A percentile compares a stretch with the other conserved stretches of the same genome.
These are phyloP conservation scores for Cladosporium halotolerans DNA, from an alignment of 2,329 filamentous ascomycete species.

Conservation along the genomic window DNA sequence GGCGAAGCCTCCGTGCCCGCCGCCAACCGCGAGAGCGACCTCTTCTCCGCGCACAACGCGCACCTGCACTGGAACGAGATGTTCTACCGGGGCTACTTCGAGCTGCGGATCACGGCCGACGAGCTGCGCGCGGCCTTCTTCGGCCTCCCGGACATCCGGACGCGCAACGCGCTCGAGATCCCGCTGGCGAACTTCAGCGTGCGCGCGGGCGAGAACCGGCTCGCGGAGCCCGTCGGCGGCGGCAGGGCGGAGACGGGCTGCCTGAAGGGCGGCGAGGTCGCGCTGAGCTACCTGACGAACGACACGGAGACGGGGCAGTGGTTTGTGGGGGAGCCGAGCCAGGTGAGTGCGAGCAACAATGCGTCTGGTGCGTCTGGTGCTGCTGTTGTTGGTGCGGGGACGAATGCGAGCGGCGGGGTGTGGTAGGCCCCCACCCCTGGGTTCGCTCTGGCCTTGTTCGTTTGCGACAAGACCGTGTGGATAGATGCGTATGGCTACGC, in stretches of 20 bases:
- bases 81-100: slow-evolving; percentile 67
- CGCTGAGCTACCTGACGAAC: slow-evolving; percentile 20
- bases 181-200: slow-evolving; percentile 64
- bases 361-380: no score
- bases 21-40: slow-evolving; percentile 3
- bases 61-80: slow-evolving; percentile 64
- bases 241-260: slow-evolving; percentile 49
- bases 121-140: slow-evolving; percentile 58
- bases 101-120: slow-evolving; percentile 52
- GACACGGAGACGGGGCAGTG: slow-evolving; percentile 20
- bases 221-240: slow-evolving; percentile 44
- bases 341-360: neutral
- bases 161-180: slow-evolving; percentile 56
- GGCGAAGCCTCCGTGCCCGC: slow-evolving; percentile 44
- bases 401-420: no score
- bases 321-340: slow-evolving; percentile 10
- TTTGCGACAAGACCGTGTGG: neutral
- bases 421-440: no score
- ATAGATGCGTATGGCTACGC: no score
- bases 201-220: slow-evolving; percentile 50
- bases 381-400: no score
- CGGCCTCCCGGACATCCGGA: slow-evolving; percentile 53
- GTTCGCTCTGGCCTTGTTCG: no score
- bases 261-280: slow-evolving; percentile 38
- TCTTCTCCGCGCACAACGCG: slow-evolving; percentile 37